Base-by-base conservation (phyloP, 306 rosid genomes). In the Sesbania bispinosa region DNA sequence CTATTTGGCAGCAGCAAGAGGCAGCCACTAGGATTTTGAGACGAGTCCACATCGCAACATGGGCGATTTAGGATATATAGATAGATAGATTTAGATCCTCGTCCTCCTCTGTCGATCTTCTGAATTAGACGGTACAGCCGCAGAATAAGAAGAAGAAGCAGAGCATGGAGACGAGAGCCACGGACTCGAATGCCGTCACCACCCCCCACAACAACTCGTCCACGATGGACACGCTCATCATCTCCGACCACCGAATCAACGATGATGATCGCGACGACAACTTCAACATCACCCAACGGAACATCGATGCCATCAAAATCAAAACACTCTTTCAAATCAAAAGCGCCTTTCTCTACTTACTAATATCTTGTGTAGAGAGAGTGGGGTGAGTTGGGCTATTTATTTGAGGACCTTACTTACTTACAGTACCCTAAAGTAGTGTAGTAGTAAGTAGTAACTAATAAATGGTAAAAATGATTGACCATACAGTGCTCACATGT, bases 61-160 rank as follows among this genome's bases (percentile, higher is more conserved):
- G 19, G 29, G 4, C 7, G 1, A 10, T n/a, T n/a, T n/a, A n/a
- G n/a, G n/a, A n/a, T n/a, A n/a, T n/a, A n/a, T n/a, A n/a, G n/a
- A n/a, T n/a, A n/a, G n/a, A n/a, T n/a, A n/a, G n/a, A n/a, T n/a
- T n/a, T n/a, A n/a, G n/a, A n/a, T n/a, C n/a, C n/a, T n/a, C n/a
- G n/a, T n/a, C n/a, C n/a, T n/a, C n/a, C n/a, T n/a, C n/a, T n/a
- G n/a, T n/a, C n/a, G n/a, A n/a, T n/a, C n/a, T 26, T 27, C 13
- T 15, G 41, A 18, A 62, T 67, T 77, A 90, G 43, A 93, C 16
- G 35, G 89, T 88, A 27, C 97, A 93, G 36, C 98, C 98, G 55
- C 85, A 93, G 89, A 85, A 93, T 43, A 90, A 47, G 58, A 90
- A 90, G 90, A 93, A 93, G 85, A 90, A 88, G 72, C 88, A 80